Evolutionary conservation across 1,284 basidiomycete genomes (phyloP).

Genomic region (Fomes fomentarius): DNA sequence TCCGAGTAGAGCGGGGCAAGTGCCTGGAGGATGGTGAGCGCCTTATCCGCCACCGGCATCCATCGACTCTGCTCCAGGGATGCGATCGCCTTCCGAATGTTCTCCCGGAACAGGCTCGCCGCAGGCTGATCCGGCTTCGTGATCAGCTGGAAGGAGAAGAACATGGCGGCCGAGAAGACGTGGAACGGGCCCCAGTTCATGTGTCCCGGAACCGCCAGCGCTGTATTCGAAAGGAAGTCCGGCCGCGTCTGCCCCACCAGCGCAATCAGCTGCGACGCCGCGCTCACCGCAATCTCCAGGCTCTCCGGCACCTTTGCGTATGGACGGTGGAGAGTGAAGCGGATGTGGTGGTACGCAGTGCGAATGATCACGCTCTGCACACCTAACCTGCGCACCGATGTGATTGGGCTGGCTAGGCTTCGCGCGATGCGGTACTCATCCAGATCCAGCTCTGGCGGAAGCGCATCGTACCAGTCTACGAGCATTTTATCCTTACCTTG

Average conservation of each 20-base stretch:
- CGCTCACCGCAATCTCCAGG: slow-evolving; percentile 70
- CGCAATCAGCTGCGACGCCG: slow-evolving; percentile 75
- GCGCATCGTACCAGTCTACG: slow-evolving; percentile 69
- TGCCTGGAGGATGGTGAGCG: slow-evolving; percentile 64
- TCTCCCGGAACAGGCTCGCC: slow-evolving; percentile 69
- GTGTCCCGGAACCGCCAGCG: slow-evolving; percentile 74
- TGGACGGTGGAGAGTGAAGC: slow-evolving; percentile 80
- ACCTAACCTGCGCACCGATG: slow-evolving; percentile 59
- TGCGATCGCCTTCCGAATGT: slow-evolving; percentile 67
- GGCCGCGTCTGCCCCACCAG: slow-evolving; percentile 63
- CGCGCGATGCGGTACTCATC: slow-evolving; percentile 74
- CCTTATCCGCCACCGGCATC: slow-evolving; percentile 71
- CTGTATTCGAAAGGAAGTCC: slow-evolving; percentile 69
- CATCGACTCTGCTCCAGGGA: slow-evolving; percentile 66
- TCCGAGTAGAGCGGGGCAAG: slow-evolving; percentile 71
- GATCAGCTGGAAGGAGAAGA: slow-evolving; percentile 83
- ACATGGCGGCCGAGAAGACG: slow-evolving; percentile 83
- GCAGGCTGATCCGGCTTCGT: slow-evolving; percentile 77
- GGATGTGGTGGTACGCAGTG: slow-evolving; percentile 76
- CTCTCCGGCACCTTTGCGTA: slow-evolving; percentile 67
- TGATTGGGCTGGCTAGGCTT: slow-evolving; percentile 62
- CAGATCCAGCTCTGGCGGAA: slow-evolving; percentile 71
- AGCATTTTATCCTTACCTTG: slow-evolving; percentile 69
- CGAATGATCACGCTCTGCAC: slow-evolving; percentile 80
- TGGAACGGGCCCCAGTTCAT: slow-evolving; percentile 84